Conservation (phyloP, 768 basidiomycete species). For the Amanita pseudoporphyria region DNA sequence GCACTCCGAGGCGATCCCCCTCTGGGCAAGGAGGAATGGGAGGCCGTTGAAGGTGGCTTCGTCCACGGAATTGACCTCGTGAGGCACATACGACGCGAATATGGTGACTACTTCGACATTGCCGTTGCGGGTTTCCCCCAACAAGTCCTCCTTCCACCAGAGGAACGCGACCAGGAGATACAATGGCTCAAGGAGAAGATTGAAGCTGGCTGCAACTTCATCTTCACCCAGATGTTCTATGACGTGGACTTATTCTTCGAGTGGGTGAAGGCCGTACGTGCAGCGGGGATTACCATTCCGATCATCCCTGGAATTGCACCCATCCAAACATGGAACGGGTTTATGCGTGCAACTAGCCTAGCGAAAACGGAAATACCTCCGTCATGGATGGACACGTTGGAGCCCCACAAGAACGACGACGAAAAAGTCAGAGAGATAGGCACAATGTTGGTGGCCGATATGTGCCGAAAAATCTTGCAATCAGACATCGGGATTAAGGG, state of each 20-base stretch:
- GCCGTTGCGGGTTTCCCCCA: constrained; percentile 93
- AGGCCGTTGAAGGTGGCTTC: constrained; percentile 87
- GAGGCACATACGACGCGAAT: constrained; percentile 68
- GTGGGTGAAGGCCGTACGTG: constrained; percentile 82
- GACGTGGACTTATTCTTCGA: constrained; percentile 84
- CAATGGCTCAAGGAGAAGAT: constrained; percentile 83
- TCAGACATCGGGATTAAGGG: constrained; percentile 80
- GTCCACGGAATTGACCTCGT: constrained; percentile 89
- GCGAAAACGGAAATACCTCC: constrained; percentile 77
- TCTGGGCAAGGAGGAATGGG: constrained; percentile 82
- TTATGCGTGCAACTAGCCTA: constrained; percentile 71
- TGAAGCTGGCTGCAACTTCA: constrained; percentile 84
- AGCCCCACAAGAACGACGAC: constrained; percentile 86
- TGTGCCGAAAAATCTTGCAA: constrained; percentile 81
- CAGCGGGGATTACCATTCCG: constrained; percentile 79
- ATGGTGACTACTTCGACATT: constrained; percentile 93
- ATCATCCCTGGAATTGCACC: constrained; percentile 93
- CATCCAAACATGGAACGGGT: constrained; percentile 95
- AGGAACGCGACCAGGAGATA: constrained; percentile 72
- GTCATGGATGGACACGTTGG: constrained; percentile 61
- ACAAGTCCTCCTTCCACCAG: constrained; percentile 59
- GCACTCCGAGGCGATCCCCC: constrained; percentile 93
- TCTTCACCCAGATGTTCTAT: constrained; percentile 99
- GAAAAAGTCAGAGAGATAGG: constrained; percentile 89
- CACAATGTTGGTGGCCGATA: constrained; percentile 88